Base-by-base conservation (phyloP, 768 basidiomycete species). In the Leccinum truebloodii region DNA sequence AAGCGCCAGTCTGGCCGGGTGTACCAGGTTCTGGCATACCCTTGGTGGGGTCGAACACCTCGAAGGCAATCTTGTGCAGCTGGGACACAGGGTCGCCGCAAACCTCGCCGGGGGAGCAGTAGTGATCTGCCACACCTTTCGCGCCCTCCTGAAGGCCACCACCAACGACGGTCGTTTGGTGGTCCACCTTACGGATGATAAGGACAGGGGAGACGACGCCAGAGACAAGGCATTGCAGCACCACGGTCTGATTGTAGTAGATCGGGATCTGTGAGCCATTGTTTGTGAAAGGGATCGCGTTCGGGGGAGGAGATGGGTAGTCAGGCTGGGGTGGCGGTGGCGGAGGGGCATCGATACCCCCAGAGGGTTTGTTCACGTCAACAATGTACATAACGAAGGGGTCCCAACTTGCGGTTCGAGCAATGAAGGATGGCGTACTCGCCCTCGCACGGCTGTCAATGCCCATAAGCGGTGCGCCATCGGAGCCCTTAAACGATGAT, bases 331-430 rank as follows among this genome's bases (percentile, higher is more conserved):
- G 90, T 4, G 92, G 89, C 16, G 91, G 90, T 0, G 90, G 89
- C 4, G 89, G 87, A 6, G 90, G 86, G 34, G 86, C 81, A 67
- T 92, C 90, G 54, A 90, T 86, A 14, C 87, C 87, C 30, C 88
- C 88, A 20, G 85, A 81, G 20, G 93, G 90, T 69, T 89, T 90
- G 77, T 86, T 88, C 63, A 94, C 91, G 73, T 98, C 95, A 63
- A 97, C 95, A 63, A 97, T 94, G 79, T 97, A 98, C 84, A 98
- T 92, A 68, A 98, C 87, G 76, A 97, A 98, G 0, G 94, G 90
- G 76, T 95, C 92, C 94, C 94, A 95, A 67, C 90, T 89, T 37
- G 90, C 89, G 18, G 94, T 95, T 58, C 91, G 84, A 26, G 94
- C 91, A 68, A 94, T 92, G 74, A 95, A 94, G 28, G 89, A 95